Base-by-base conservation (phyloP, 2,329 filamentous ascomycete genomes). In the Zymoseptoria passerinii region DNA sequence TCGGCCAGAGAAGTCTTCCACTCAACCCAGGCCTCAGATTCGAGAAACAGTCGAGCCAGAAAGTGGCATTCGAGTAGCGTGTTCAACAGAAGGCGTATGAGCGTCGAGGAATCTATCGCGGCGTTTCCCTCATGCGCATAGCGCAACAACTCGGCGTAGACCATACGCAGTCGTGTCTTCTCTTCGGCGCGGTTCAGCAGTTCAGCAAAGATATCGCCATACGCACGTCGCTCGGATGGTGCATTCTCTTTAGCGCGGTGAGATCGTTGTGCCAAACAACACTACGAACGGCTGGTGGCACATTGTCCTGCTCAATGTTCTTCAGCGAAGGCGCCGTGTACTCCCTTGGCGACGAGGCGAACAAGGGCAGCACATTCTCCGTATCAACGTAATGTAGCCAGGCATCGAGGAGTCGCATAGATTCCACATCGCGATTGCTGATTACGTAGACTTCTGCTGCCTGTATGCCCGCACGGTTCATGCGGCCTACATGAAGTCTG, bases 371-470 rank as follows among this genome's bases (percentile, higher is more conserved):
- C 16, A 35, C 49, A 20, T 56, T 49, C 20, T 56, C 49, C 7
- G 55, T 56, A 13, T 56, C 55, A 16, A 56, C 50, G 35, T 35
- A 56, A 28, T 52, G 49, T 6, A 56, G 19, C 55, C 55, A 56
- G n/a, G 28, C 28, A n/a, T 56, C 55, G 19, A 56, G 49, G n/a
- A 35, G 40, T 9, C 50, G 55, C 55, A 56, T 52, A 23, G 55
- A 56, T n/a, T 56, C 48, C n/a, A 56, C 55, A 40, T 56, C 55
- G 9, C 55, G 49, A 19, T 56, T 56, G 40, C 55, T 56, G 55
- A 56, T 56, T 1, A 56, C 55, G 44, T 56, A 56, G 28, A 56
- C 50, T n/a, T 56, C 55, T 9, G 55, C 55, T 40, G 55, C 49
- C 23, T 35, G 9, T 13, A 56, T 28, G 8, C 27, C 27, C n/a